These are phyloP conservation scores for Epichloe sibirici DNA, from an alignment of 2,329 filamentous ascomycete genomes.

Conservation along the genomic window DNA sequence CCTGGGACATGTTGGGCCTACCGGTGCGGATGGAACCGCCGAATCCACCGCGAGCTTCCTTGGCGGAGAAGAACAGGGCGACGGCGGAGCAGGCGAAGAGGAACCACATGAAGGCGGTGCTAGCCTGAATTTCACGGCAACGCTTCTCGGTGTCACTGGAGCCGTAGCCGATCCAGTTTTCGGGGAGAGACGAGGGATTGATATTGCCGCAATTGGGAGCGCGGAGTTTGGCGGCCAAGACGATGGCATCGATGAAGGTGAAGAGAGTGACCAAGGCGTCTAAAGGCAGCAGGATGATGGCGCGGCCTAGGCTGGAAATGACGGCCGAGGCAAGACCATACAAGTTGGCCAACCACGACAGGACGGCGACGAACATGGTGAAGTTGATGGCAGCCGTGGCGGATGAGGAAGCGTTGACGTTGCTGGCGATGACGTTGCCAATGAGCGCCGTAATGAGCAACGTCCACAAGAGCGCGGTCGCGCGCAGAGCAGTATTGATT, in stretches of 20 bases:
- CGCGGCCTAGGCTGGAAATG: slow-evolving; percentile 38
- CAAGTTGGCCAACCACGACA: slow-evolving; percentile 53
- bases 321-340: slow-evolving; percentile 48
- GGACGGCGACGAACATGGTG: slow-evolving; percentile 56
- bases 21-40: slow-evolving; percentile 31
- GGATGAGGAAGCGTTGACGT: slow-evolving; percentile 29
- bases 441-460: slow-evolving; percentile 43
- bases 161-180: slow-evolving; percentile 50
- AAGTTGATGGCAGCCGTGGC: slow-evolving; percentile 43
- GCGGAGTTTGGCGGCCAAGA: slow-evolving; percentile 56
- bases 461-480: slow-evolving; percentile 37
- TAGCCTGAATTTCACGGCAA: slow-evolving; percentile 65
- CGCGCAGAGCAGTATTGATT: slow-evolving; percentile 34
- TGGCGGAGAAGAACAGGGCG: slow-evolving; percentile 42
- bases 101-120: slow-evolving; percentile 69
- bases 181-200: slow-evolving; percentile 16
- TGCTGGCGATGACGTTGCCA: slow-evolving; percentile 44
- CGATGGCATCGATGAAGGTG: slow-evolving; percentile 58
- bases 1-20: slow-evolving; percentile 44
- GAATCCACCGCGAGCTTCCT: slow-evolving; percentile 34
- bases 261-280: slow-evolving; percentile 53
- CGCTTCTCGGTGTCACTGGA: slow-evolving; percentile 47
- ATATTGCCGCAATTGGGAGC: slow-evolving; percentile 55
- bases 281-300: slow-evolving; percentile 39
- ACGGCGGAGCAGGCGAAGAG: slow-evolving; percentile 51